phyloP scores from a whole-genome alignment of 169 alveolate genomes.

The Plasmodium vivax region DNA sequence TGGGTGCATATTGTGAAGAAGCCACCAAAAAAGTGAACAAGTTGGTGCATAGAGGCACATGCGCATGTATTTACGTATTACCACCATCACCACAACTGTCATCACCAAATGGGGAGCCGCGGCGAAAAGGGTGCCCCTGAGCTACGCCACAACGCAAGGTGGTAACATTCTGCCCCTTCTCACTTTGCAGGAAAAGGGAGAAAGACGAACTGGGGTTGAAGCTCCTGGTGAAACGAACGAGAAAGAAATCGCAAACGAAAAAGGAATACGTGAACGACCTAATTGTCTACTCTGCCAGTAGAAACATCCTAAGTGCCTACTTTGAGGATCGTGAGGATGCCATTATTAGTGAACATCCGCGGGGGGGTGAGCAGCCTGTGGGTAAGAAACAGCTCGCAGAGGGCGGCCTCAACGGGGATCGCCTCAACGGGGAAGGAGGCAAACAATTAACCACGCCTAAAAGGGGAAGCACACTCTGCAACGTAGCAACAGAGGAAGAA shows the following conservation, averaged over 20 bases:
- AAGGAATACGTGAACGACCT: conserved; percentile 6
- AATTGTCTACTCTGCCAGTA: conserved; percentile 17
- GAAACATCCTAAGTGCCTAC: conserved; percentile 1
- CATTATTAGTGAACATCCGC: conserved; percentile 8
- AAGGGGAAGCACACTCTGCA: conserved; percentile 4
- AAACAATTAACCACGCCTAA: neutral
- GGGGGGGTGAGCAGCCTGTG: neutral
- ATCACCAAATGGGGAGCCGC: neutral
- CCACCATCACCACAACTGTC: neutral
- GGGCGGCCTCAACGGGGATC: neutral
- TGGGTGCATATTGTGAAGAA: neutral
- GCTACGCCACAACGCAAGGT: neutral
- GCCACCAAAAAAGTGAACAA: neutral
- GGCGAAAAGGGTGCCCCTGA: neutral
- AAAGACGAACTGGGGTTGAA: neutral
- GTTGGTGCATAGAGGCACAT: neutral
- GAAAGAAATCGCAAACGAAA: neutral
- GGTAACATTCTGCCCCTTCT: neutral
- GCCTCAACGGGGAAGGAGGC: neutral
- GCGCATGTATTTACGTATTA: neutral
- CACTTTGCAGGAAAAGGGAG: conserved; percentile 19
- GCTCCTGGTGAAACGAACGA: neutral
- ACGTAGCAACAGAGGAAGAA: neutral
- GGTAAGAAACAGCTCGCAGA: neutral
- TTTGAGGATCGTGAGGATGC: neutral